Percentiles rank a stretch among this genome's conserved stretches.
Evolutionary conservation across 352 stramenopile species (phyloP).

Genomic region (Globisporangium solare): DNA sequence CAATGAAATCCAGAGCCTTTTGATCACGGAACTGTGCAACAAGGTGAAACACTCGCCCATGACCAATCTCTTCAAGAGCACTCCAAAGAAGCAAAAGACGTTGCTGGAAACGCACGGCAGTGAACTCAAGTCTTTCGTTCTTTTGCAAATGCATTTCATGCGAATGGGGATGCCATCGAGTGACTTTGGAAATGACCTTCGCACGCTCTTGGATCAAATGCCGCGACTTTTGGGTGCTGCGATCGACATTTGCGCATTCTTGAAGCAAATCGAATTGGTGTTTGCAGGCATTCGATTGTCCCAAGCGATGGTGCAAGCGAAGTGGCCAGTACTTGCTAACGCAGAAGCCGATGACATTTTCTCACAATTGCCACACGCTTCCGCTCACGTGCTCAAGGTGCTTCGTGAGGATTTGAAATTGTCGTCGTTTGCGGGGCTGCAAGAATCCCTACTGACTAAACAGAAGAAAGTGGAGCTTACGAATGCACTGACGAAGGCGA

Average conservation of each 20-base stretch:
- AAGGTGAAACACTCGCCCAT: slow-evolving; percentile 61
- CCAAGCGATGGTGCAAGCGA: slow-evolving; percentile 47
- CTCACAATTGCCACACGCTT: slow-evolving; percentile 43
- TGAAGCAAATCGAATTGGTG: slow-evolving; percentile 49
- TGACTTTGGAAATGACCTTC: slow-evolving; percentile 98
- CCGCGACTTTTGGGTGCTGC: slow-evolving; percentile 92
- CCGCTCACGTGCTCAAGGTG: slow-evolving; percentile 22
- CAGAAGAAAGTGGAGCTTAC: slow-evolving; percentile 29
- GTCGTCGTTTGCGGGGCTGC: slow-evolving; percentile 25
- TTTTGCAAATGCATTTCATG: slow-evolving; percentile 95
- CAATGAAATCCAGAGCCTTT: slow-evolving; percentile 93
- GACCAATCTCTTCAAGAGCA: slow-evolving; percentile 39
- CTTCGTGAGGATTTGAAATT: slow-evolving; percentile 26
- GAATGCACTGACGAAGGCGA: slow-evolving; percentile 27
- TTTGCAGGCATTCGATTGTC: slow-evolving; percentile 50
- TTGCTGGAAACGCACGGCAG: slow-evolving; percentile 75
- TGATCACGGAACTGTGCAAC: slow-evolving; percentile 45
- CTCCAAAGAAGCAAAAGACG: slow-evolving; percentile 46
- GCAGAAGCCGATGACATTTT: slow-evolving; percentile 18
- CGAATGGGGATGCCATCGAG: slow-evolving; percentile 93
- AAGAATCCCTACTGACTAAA: slow-evolving; percentile 24
- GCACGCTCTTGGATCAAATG: slow-evolving; percentile 94
- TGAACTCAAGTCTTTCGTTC: slow-evolving; percentile 79
- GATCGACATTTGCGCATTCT: slow-evolving; percentile 81
- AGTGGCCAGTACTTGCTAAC: slow-evolving; percentile 31